phyloP scores from a whole-genome alignment of 108 stramenopile species.

The Asterionellopsis glacialis region DNA sequence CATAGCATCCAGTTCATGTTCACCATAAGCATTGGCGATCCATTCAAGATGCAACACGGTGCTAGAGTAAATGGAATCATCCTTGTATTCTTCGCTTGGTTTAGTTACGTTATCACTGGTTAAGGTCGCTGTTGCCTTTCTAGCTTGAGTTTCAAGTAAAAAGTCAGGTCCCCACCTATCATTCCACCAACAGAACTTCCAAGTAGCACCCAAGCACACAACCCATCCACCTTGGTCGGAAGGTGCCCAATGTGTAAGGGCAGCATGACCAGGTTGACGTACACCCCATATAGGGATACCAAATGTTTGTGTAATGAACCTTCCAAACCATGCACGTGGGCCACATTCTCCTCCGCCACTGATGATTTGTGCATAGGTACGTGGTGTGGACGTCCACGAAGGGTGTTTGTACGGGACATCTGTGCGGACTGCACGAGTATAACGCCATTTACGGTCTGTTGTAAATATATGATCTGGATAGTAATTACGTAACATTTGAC shows the following conservation, averaged over 20 bases:
- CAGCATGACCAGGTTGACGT: slow-evolving; percentile 29
- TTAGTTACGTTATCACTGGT: too few species aligned
- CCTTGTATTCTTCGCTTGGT: too few species aligned
- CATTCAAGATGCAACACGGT: slow-evolving; percentile 30
- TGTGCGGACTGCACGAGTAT: slow-evolving; percentile 32
- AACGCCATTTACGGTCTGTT: slow-evolving; percentile 28
- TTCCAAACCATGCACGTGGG: slow-evolving; percentile 53
- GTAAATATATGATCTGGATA: slow-evolving; percentile 32
- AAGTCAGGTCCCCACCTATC: slow-evolving; percentile 29
- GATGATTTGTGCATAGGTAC: slow-evolving; percentile 38
- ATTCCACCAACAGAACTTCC: slow-evolving; percentile 32
- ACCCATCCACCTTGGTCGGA: slow-evolving; percentile 43
- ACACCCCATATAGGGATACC: slow-evolving; percentile 54
- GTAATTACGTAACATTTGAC: slow-evolving; percentile 44
- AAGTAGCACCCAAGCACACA: slow-evolving; percentile 21
- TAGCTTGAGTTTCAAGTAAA: slow-evolving; percentile 24
- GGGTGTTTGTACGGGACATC: slow-evolving; percentile 41
- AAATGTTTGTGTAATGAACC: slow-evolving; percentile 51
- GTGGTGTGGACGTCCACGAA: slow-evolving; percentile 2
- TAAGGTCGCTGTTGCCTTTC: too few species aligned
- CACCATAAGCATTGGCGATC: slow-evolving; percentile 34
- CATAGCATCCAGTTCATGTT: slow-evolving; percentile 27
- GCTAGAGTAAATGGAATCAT: slow-evolving; percentile 14
- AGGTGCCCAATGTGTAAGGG: slow-evolving; percentile 40
- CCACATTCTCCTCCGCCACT: slow-evolving; percentile 54